Percentiles rank a stretch among this genome's conserved stretches.
These are phyloP conservation scores for Entonaema liquescens DNA, from an alignment of 495 filamentous ascomycete species.

Conservation along the genomic window DNA sequence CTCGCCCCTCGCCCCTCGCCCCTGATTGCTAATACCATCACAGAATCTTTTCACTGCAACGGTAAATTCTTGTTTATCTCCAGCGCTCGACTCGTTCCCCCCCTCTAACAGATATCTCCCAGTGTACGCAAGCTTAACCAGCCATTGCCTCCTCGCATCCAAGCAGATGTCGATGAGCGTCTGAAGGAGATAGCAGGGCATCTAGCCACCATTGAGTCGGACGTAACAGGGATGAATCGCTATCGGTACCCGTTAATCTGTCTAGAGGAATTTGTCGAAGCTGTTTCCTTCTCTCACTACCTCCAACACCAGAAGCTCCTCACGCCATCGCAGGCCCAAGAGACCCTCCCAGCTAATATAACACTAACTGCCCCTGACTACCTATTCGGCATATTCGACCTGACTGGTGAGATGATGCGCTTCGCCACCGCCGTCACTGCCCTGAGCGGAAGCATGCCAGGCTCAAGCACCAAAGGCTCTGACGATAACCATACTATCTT, in stretches of 20 bases:
- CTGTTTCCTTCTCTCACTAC: conserved; percentile 85
- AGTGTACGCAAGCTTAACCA: conserved; percentile 71
- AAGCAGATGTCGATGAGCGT: conserved; percentile 69
- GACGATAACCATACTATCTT: conserved; percentile 64
- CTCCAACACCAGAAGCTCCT: conserved; percentile 79
- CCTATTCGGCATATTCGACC: conserved; percentile 88
- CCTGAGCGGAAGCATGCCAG: conserved; percentile 58
- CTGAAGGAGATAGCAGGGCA: conserved; percentile 72
- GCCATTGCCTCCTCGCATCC: conserved; percentile 70
- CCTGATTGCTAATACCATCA: conserved; percentile 9
- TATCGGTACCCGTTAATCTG: conserved; percentile 88
- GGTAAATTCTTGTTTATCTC: conserved; percentile 61
- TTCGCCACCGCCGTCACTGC: conserved; percentile 88
- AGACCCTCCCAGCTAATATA: conserved; percentile 62
- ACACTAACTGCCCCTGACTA: conserved; percentile 83
- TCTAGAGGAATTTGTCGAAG: conserved; percentile 93
- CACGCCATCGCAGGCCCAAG: conserved; percentile 64
- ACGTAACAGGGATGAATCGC: conserved; percentile 79
- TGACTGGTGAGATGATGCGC: conserved; percentile 94
- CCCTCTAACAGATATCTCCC: conserved; percentile 19
- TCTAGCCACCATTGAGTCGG: conserved; percentile 71
- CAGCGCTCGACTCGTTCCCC: too few species aligned
- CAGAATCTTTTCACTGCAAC: conserved; percentile 93
- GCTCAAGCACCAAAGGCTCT: neutral
- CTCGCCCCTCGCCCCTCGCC: neutral